Percentiles rank a stretch among this genome's conserved stretches.
These are phyloP conservation scores for Escovopsis weberi DNA, from an alignment of 2,329 filamentous ascomycete species.

Conservation along the genomic window DNA sequence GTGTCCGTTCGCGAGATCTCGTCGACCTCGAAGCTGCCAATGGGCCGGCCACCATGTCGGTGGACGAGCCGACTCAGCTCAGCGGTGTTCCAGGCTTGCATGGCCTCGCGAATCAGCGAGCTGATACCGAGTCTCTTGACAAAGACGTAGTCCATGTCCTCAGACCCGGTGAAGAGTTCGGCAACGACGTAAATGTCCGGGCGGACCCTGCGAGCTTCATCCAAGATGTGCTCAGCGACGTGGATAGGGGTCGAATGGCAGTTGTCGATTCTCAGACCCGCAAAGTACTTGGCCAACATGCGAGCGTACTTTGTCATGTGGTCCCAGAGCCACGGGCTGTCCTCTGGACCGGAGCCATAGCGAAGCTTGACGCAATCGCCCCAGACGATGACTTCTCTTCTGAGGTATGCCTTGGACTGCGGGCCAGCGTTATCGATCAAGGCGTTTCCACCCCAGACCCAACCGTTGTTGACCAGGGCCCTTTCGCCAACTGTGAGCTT, in stretches of 20 bases:
- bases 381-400: constrained; percentile 94
- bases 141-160: constrained; percentile 92
- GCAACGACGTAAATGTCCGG: constrained; percentile 86
- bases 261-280: constrained; percentile 93
- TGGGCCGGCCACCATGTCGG: constrained; percentile 81
- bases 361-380: constrained; percentile 95
- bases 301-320: constrained; percentile 90
- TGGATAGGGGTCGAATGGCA: constrained; percentile 92
- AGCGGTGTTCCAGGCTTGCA: constrained; percentile 94
- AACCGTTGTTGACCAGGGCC: constrained; percentile 87
- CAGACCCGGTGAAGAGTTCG: constrained; percentile 88
- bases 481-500: constrained; percentile 64
- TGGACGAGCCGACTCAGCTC: constrained; percentile 90
- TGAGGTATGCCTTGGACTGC: constrained; percentile 81
- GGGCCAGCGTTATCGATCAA: constrained; percentile 87
- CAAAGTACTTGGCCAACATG: constrained; percentile 87
- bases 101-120: constrained; percentile 86
- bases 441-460: constrained; percentile 97
- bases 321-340: constrained; percentile 90
- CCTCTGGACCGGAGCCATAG: constrained; percentile 65
- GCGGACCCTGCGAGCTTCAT: constrained; percentile 77
- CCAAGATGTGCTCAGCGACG: constrained; percentile 87
- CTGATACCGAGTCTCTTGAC: constrained; percentile 85
- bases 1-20: constrained; percentile 54
- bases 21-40: constrained; percentile 94